Evolutionary conservation across 2,329 filamentous ascomycete genomes (phyloP).

Genomic region (Aureobasidium musti): DNA sequence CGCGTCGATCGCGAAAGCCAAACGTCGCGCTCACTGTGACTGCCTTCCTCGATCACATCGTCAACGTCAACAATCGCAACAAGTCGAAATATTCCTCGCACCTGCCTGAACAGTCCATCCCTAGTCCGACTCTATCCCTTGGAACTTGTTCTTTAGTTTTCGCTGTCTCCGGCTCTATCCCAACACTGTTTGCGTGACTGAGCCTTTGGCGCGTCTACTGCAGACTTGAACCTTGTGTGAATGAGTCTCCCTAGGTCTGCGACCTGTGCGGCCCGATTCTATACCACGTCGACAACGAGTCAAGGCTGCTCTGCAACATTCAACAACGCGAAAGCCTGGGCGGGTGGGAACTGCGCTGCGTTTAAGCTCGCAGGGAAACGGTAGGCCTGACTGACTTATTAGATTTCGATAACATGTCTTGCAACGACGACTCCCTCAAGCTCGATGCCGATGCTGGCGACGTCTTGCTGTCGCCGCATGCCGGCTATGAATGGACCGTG

Average conservation of each 20-base stretch:
- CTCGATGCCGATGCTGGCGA: background rate
- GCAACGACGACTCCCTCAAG: background rate
- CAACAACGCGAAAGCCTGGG: constrained; percentile 25
- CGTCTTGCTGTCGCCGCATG: background rate
- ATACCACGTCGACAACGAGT: background rate
- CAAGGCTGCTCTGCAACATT: constrained; percentile 16
- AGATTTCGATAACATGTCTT: background rate
- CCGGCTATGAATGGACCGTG: constrained; percentile 3
- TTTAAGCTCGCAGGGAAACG: constrained; percentile 19
- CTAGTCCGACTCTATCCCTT: constrained; percentile 17
- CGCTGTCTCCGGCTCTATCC: constrained; percentile 18
- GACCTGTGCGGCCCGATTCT: background rate
- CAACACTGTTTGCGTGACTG: constrained; percentile 22
- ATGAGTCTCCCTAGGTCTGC: constrained; percentile 3
- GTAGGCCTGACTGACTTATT: constrained; percentile 8
- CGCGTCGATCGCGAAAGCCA: background rate
- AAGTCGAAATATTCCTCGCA: background rate
- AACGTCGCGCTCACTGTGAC: background rate
- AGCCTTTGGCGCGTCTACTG: constrained; percentile 8
- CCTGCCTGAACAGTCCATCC: background rate
- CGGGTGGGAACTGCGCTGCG: constrained; percentile 21
- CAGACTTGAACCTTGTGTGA: constrained; percentile 16
- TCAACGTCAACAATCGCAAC: background rate
- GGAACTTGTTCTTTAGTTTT: background rate
- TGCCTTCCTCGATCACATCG: background rate